Conservation (phyloP, 257 asterid species). For the Solanum tarijense region DNA sequence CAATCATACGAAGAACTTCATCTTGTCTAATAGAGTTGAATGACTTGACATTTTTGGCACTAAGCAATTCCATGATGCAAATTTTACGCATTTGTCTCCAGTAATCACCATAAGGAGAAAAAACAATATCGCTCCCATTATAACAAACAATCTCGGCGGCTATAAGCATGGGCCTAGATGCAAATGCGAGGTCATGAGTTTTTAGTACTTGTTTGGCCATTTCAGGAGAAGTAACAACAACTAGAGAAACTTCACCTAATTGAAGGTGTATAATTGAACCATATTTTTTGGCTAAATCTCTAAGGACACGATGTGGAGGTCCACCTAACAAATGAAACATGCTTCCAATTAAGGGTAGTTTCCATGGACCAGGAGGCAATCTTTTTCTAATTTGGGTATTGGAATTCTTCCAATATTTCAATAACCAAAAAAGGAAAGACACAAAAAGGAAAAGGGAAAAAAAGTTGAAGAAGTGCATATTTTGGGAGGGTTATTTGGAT, state of each 20-base stretch:
- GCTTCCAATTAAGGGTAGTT: background rate
- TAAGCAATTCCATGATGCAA: conserved; percentile 9
- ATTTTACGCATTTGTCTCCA: conserved; percentile 15
- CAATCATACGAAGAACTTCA: background rate
- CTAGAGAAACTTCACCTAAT: background rate
- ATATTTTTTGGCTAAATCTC: conserved; percentile 8
- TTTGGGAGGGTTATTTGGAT: background rate
- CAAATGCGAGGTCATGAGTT: background rate
- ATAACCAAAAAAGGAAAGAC: background rate
- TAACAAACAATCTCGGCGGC: background rate
- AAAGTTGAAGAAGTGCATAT: background rate
- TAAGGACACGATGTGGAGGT: background rate
- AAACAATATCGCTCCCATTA: background rate
- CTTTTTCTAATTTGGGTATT: background rate
- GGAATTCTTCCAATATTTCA: background rate
- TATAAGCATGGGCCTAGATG: background rate
- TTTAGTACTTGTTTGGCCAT: background rate
- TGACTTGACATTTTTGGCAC: conserved; percentile 7
- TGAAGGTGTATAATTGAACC: conserved; percentile 18
- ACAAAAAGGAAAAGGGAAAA: background rate
- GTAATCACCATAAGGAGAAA: background rate
- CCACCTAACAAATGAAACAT: background rate
- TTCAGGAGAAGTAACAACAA: background rate
- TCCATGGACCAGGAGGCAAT: conserved; percentile 32
- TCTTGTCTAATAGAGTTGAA: background rate